Evolutionary conservation across 768 basidiomycete species (phyloP).

Genomic region (Naganishia randhawae): DNA sequence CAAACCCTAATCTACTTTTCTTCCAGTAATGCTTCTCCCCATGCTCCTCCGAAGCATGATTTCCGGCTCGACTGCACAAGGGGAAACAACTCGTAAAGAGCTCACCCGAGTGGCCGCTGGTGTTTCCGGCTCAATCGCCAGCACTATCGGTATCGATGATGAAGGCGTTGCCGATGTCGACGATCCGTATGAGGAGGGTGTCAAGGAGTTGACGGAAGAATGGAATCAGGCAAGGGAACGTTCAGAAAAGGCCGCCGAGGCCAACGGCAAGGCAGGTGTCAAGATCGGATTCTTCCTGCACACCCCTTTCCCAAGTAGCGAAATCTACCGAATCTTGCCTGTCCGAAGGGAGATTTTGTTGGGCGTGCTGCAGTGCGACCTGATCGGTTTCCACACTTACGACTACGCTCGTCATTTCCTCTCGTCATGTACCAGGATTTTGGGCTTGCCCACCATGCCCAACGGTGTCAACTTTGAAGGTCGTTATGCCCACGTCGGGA

Average conservation of each 20-base stretch:
- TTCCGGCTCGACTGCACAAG: conserved; percentile 45
- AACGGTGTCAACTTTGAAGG: conserved; percentile 97
- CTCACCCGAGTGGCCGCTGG: conserved; percentile 54
- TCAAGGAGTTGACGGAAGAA: conserved; percentile 36
- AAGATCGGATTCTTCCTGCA: conserved; percentile 99
- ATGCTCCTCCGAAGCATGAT: conserved; percentile 87
- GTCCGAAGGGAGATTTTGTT: conserved; percentile 97
- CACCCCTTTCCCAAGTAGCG: conserved; percentile 95
- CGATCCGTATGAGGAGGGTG: conserved; percentile 60
- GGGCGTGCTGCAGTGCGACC: conserved; percentile 88
- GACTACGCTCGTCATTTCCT: conserved; percentile 99
- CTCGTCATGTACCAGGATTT: conserved; percentile 93
- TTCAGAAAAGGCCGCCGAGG: conserved; percentile 41
- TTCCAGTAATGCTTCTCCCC: conserved; percentile 90
- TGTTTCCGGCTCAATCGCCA: conserved; percentile 44
- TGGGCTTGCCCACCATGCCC: conserved; percentile 91
- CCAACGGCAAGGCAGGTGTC: conserved; percentile 55
- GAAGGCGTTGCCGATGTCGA: conserved; percentile 45
- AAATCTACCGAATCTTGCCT: conserved; percentile 97
- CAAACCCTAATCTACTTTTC: background rate
- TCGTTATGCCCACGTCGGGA: conserved; percentile 91
- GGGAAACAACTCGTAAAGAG: conserved; percentile 46
- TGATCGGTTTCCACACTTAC: conserved; percentile 99
- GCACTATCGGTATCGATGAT: conserved; percentile 40
- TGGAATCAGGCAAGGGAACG: conserved; percentile 5